A percentile compares a stretch with the other conserved stretches of the same genome.
These are phyloP conservation scores for Neurospora sp. DNA, from an alignment of 495 filamentous ascomycete genomes.

Conservation along the genomic window DNA sequence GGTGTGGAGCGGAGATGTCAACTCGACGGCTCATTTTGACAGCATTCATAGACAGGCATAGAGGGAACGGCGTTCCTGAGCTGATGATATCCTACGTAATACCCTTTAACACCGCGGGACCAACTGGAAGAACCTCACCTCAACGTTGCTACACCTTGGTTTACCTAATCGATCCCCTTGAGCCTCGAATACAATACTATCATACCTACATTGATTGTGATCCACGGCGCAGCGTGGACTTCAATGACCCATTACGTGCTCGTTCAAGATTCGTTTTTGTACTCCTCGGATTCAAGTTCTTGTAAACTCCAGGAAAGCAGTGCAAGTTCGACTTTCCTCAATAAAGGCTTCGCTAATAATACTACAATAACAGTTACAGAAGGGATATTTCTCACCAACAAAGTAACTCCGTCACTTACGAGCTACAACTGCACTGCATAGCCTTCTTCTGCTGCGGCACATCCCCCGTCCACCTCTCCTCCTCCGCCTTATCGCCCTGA, in stretches of 20 bases:
- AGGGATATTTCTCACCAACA: background rate
- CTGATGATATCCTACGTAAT: background rate
- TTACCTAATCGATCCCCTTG: background rate
- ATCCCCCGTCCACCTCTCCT: slow-evolving; percentile 77
- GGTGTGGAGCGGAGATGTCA: background rate
- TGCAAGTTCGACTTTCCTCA: background rate
- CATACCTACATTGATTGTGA: background rate
- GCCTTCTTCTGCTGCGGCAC: slow-evolving; percentile 66
- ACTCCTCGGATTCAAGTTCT: background rate
- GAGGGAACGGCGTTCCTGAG: background rate
- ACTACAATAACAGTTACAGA: background rate
- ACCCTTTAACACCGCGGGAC: background rate
- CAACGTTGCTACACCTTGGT: background rate
- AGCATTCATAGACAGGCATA: background rate
- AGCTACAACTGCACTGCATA: slow-evolving; percentile 85
- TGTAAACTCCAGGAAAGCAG: background rate
- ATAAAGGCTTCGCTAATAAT: background rate
- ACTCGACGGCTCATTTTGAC: background rate
- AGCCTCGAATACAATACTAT: background rate
- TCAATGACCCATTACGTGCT: background rate
- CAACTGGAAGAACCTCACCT: background rate
- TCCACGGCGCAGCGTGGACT: background rate
- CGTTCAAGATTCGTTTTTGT: background rate
- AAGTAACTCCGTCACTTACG: slow-evolving; percentile 15
- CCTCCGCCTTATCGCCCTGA: slow-evolving; percentile 56